These are phyloP conservation scores for Meredithiella fracta DNA, from an alignment of 2,329 filamentous ascomycete genomes.

Conservation along the genomic window DNA sequence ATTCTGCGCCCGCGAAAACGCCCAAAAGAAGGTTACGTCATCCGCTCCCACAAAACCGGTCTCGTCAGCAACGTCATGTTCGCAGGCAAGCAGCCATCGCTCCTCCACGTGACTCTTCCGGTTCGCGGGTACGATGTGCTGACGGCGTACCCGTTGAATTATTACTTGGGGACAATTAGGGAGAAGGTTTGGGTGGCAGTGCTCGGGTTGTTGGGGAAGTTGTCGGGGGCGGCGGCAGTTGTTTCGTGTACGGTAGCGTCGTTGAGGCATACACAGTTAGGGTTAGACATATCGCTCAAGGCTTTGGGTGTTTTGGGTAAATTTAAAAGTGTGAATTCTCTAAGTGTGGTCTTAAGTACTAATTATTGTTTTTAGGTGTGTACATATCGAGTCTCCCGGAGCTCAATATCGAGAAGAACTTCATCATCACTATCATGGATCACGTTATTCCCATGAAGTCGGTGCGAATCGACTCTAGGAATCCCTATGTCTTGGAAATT, in stretches of 20 bases:
- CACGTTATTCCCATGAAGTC: conserved; percentile 50
- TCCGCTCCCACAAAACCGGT: conserved; percentile 56
- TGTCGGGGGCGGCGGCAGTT: conserved; percentile 74
- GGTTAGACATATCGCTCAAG: conserved; percentile 56
- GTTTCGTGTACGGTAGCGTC: conserved; percentile 41
- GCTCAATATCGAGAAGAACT: conserved; percentile 43
- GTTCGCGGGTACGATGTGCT: conserved; percentile 65
- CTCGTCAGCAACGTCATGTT: conserved; percentile 38
- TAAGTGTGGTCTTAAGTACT: background rate
- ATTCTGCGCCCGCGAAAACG: conserved; percentile 50
- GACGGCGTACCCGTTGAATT: conserved; percentile 36
- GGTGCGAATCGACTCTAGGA: conserved; percentile 39
- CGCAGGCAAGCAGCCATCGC: conserved; percentile 26
- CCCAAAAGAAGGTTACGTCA: conserved; percentile 41
- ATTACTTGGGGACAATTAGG: too few relatives aligned
- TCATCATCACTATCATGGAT: conserved; percentile 61
- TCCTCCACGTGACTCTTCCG: conserved; percentile 47
- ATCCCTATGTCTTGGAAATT: conserved; percentile 51
- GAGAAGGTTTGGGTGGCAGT: conserved; percentile 42
- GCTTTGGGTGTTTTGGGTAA: conserved; percentile 59
- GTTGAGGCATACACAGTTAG: conserved; percentile 34
- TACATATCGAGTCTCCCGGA: conserved; percentile 56
- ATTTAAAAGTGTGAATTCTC: conserved; percentile 15
- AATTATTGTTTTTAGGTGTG: conserved; percentile 34
- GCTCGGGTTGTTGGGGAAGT: conserved; percentile 68